phyloP scores from a whole-genome alignment of 306 rosid species.

The Fragaria nilgerrensis region DNA sequence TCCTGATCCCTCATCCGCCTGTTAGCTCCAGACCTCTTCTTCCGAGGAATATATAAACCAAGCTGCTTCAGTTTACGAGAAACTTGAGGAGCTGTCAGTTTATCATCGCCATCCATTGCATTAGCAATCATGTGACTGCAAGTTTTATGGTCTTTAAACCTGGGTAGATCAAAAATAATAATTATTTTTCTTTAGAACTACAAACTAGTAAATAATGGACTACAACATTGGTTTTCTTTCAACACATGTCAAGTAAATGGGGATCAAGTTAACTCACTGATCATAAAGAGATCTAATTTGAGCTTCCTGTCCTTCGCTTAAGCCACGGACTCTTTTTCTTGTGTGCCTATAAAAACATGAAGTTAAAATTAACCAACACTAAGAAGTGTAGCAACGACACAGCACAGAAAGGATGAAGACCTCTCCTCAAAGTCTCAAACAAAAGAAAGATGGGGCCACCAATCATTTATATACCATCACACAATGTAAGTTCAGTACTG shows the following conservation, averaged over 20 bases:
- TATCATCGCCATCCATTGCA: slow-evolving; percentile 58
- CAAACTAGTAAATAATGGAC: background rate
- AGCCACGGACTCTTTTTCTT: slow-evolving; percentile 63
- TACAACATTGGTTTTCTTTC: background rate
- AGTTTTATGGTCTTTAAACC: slow-evolving; percentile 81
- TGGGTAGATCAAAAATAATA: slow-evolving; percentile 12
- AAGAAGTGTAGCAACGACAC: background rate
- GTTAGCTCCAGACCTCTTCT: slow-evolving; percentile 43
- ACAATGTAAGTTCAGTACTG: background rate
- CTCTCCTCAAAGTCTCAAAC: background rate
- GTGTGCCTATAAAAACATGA: slow-evolving; percentile 43
- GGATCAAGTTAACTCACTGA: slow-evolving; percentile 61
- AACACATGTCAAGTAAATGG: slow-evolving; percentile 12
- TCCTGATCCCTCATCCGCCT: slow-evolving; percentile 34
- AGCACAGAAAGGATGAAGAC: slow-evolving; percentile 6
- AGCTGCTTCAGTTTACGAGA: slow-evolving; percentile 85
- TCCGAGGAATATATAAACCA: slow-evolving; percentile 54
- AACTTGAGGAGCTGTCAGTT: slow-evolving; percentile 71
- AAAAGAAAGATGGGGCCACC: slow-evolving; percentile 9
- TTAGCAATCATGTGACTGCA: slow-evolving; percentile 88
- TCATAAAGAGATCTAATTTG: slow-evolving; percentile 64
- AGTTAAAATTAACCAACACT: slow-evolving; percentile 1
- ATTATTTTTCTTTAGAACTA: slow-evolving; percentile 1
- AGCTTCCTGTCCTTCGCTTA: slow-evolving; percentile 74
- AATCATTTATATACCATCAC: background rate